Evolutionary conservation across 2,329 filamentous ascomycete species (phyloP).

Genomic region (Fusarium longipes): DNA sequence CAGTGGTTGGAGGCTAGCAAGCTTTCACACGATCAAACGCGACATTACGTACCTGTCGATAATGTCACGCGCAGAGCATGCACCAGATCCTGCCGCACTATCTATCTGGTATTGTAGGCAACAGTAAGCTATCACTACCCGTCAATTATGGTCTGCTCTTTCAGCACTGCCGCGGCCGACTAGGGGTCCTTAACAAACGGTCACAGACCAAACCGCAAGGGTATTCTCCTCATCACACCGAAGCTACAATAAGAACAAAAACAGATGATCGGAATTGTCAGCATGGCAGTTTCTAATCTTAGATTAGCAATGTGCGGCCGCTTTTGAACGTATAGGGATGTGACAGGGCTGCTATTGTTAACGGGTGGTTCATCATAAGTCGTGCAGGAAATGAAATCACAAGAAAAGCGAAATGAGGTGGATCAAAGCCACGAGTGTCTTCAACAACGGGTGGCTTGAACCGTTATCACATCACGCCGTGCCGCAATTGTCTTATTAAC

Average conservation of each 20-base stretch:
- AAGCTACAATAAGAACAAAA: background rate
- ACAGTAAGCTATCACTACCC: constrained; percentile 4
- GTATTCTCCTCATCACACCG: background rate
- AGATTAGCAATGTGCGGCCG: constrained; percentile 26
- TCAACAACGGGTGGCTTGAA: constrained; percentile 35
- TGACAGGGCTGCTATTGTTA: constrained; percentile 35
- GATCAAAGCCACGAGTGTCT: constrained; percentile 19
- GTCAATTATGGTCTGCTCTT: constrained; percentile 11
- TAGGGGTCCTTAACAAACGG: background rate
- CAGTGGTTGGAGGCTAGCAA: constrained; percentile 41
- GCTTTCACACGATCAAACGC: constrained; percentile 39
- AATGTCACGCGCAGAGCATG: constrained; percentile 39
- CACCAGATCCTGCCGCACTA: constrained; percentile 36
- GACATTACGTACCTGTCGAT: constrained; percentile 39
- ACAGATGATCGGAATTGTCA: constrained; percentile 23
- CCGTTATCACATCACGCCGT: constrained; percentile 38
- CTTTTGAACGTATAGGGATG: constrained; percentile 28
- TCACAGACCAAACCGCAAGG: background rate
- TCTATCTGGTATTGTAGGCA: constrained; percentile 27
- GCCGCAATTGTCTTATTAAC: constrained; percentile 25
- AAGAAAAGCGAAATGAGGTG: constrained; percentile 45
- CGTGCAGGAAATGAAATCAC: constrained; percentile 44
- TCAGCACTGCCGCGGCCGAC: constrained; percentile 39
- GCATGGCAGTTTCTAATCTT: constrained; percentile 11
- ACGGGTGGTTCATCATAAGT: constrained; percentile 28